Evolutionary conservation across 768 basidiomycete genomes (phyloP).

Genomic region (Boletus rufocinnamomeus): DNA sequence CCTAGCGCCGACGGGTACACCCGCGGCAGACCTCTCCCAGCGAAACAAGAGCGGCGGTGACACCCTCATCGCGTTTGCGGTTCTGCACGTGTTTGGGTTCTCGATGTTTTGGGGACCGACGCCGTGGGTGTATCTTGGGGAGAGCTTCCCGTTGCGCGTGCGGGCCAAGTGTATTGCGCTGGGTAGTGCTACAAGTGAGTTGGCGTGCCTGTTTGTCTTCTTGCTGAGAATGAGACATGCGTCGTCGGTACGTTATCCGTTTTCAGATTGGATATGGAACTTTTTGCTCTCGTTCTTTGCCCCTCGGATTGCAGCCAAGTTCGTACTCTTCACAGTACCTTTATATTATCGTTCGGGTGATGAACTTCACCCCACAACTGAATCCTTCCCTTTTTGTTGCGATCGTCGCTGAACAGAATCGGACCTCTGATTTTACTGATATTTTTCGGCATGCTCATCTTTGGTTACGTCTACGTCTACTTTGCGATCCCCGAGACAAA

Average conservation of each 20-base stretch:
- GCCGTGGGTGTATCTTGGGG: slow-evolving; percentile 77
- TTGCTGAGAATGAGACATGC: not conserved
- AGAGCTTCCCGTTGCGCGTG: slow-evolving; percentile 79
- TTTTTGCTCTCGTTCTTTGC: slow-evolving; percentile 74
- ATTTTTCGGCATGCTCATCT: slow-evolving; percentile 73
- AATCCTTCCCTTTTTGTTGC: not conserved
- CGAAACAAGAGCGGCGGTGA: slow-evolving; percentile 52
- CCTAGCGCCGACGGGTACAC: slow-evolving; percentile 54
- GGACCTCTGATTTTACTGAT: slow-evolving; percentile 76
- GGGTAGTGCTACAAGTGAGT: slow-evolving; percentile 55
- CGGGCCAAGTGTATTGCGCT: slow-evolving; percentile 75
- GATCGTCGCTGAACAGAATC: slow-evolving; percentile 42
- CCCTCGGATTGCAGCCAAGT: slow-evolving; percentile 62
- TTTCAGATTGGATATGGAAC: slow-evolving; percentile 66
- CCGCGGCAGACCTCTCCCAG: slow-evolving; percentile 45
- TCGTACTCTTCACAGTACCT: slow-evolving; percentile 6
- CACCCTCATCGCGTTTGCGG: slow-evolving; percentile 71
- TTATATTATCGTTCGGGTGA: not conserved
- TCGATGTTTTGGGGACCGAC: slow-evolving; percentile 78
- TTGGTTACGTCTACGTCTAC: slow-evolving; percentile 76
- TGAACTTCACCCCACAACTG: not conserved
- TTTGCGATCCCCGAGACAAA: slow-evolving; percentile 81
- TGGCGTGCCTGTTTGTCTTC: not conserved
- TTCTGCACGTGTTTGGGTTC: slow-evolving; percentile 71
- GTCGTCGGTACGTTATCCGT: not conserved